Base-by-base conservation (phyloP, 2,329 filamentous ascomycete species). In the Coniochaeta sp. region DNA sequence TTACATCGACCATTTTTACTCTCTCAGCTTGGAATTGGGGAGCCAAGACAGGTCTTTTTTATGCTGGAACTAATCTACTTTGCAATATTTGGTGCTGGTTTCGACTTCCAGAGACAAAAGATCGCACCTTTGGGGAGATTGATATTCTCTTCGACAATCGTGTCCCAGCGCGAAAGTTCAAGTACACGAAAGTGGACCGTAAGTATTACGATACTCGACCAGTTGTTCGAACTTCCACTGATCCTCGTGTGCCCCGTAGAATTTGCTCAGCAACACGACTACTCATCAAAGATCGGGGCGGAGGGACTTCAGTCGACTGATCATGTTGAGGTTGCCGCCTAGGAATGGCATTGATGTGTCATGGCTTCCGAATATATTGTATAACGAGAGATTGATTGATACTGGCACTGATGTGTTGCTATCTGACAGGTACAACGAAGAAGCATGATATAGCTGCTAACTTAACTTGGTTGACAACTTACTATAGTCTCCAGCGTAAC, bases 81-180 rank as follows among this genome's bases (percentile, higher is more conserved):
- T 71, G 69, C 59, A 66, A 70, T 7, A 62, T 68, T 26, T 71
- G 67, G 63, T 68, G 67, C 19, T 70, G 65, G 63, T 72, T 71
- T 64, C 65, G 69, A 17, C 63, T 72, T 1, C 70, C 70, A 0
- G 70, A 72, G 59, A 70, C 68, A 62, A 69, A 63, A 16, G 63
- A 52, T 12, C 59, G 61, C 16, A 64, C 60, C 8, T 64, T 63
- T 38, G 63, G 61, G 9, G 63, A 64, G 50, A 62, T 64, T 56
- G 68, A 69, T 8, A 62, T 67, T 0, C 66, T 71, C 0, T 72
- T 71, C 47, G 68, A 68, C 34, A 63, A 64, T 50, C 62, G 59
- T 12, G 62, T 64, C n/a, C 60, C 58, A 3, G 62, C 68, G 1
- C 58, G 67, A 19, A 69, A 66, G 64, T 69, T 69, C 54, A 69